Evolutionary conservation across 176 grass and related monocot species (phyloP).

Genomic region (Avena atlantica): DNA sequence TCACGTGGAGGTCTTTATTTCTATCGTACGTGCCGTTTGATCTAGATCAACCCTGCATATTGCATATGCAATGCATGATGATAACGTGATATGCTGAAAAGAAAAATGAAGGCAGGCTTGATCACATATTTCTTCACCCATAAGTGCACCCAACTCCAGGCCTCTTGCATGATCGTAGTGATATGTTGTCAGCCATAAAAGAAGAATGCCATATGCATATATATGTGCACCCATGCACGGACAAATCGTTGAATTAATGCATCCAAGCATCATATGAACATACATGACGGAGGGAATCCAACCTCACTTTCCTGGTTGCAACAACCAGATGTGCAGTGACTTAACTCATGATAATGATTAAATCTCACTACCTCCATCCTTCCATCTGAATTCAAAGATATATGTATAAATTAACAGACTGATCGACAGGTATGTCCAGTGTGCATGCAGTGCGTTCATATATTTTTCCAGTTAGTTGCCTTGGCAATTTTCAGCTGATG

Average conservation of each 20-base stretch:
- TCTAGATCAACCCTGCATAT: not conserved
- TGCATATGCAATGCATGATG: slow-evolving; percentile 12
- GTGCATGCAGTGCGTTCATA: slow-evolving; percentile 23
- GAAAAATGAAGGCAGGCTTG: not conserved
- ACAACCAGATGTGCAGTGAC: slow-evolving; percentile 42
- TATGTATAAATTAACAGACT: slow-evolving; percentile 26
- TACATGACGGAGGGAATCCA: slow-evolving; percentile 12
- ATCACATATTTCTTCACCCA: slow-evolving; percentile 2
- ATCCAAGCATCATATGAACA: not conserved
- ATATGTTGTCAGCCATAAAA: not conserved
- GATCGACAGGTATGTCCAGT: slow-evolving; percentile 3
- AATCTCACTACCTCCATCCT: not conserved
- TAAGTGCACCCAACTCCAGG: slow-evolving; percentile 16
- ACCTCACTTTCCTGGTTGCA: slow-evolving; percentile 33
- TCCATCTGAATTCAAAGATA: slow-evolving; percentile 19
- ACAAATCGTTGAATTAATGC: not conserved
- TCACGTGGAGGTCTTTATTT: slow-evolving; percentile 10
- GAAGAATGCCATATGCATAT: not conserved
- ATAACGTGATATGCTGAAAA: not conserved
- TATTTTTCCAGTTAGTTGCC: slow-evolving; percentile 29
- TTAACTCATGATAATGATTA: slow-evolving; percentile 28
- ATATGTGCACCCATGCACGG: slow-evolving; percentile 7
- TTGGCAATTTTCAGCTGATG: slow-evolving; percentile 45
- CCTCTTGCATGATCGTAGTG: not conserved
- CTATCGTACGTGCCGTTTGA: not conserved